phyloP scores from a whole-genome alignment of 2,329 filamentous ascomycete genomes.

The Dothistroma pini region DNA sequence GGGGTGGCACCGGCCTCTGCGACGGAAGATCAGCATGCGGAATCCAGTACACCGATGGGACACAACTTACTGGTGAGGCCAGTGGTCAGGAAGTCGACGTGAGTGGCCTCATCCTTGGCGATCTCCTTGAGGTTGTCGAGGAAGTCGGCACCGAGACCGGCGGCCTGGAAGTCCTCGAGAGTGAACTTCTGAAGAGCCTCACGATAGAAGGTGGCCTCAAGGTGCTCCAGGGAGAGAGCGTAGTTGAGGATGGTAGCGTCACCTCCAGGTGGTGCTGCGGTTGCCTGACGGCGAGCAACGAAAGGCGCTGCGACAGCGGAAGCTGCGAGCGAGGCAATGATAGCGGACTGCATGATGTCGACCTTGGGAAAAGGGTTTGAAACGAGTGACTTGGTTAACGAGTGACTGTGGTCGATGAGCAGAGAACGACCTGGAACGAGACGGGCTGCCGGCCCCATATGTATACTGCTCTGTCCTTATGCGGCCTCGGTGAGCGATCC shows the following conservation, averaged over 20 bases:
- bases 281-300: slow-evolving; percentile 18
- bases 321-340: slow-evolving; percentile 21
- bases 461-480: background rate
- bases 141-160: slow-evolving; percentile 49
- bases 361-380: background rate
- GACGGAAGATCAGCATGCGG: background rate
- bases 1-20: slow-evolving; percentile 45
- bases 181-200: slow-evolving; percentile 58
- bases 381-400: background rate
- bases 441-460: background rate
- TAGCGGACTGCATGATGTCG: slow-evolving; percentile 17
- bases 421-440: background rate
- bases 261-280: slow-evolving; percentile 1
- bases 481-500: background rate
- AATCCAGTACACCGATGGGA: background rate
- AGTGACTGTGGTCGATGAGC: background rate
- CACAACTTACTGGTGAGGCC: slow-evolving; percentile 34
- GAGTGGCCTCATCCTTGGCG: slow-evolving; percentile 54
- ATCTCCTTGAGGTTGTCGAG: slow-evolving; percentile 58
- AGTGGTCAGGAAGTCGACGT: slow-evolving; percentile 56
- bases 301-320: slow-evolving; percentile 19
- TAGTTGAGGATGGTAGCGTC: slow-evolving; percentile 40
- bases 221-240: slow-evolving; percentile 44
- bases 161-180: slow-evolving; percentile 49
- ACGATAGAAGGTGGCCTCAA: slow-evolving; percentile 61